Evolutionary conservation across 75 land plant genomes (phyloP).

Genomic region (Cupressus sempervirens): DNA sequence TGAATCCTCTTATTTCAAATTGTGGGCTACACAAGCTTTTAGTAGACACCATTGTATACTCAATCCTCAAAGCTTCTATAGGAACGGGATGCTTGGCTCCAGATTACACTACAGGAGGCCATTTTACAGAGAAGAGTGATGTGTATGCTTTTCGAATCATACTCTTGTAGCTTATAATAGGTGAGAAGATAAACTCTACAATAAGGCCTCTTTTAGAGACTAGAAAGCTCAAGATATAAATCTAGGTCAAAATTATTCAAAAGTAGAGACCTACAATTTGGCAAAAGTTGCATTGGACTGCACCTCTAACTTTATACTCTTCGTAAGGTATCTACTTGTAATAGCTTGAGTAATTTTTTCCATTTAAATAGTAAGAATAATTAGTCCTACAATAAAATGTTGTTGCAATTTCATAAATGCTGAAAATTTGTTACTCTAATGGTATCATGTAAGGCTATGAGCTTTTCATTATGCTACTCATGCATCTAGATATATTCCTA

Average conservation of each 20-base stretch:
- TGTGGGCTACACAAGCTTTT: conserved; percentile 70
- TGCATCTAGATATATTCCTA: too few relatives aligned
- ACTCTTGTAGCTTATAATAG: conserved; percentile 67
- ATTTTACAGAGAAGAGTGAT: conserved; percentile 70
- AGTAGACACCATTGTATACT: conserved; percentile 73
- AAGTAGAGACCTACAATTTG: conserved; percentile 50
- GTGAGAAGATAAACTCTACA: conserved; percentile 35
- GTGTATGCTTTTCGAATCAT: conserved; percentile 84
- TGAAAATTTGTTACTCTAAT: too few relatives aligned
- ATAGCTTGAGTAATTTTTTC: too few relatives aligned
- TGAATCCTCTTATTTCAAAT: conserved; percentile 57
- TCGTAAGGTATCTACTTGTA: too few relatives aligned
- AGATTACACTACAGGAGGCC: conserved; percentile 63
- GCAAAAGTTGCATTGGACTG: conserved; percentile 57
- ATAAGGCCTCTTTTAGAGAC: conserved; percentile 32
- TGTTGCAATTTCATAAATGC: too few relatives aligned
- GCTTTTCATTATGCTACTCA: too few relatives aligned
- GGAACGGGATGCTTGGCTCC: conserved; percentile 88
- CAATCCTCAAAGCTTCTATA: conserved; percentile 67
- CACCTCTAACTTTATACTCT: too few relatives aligned
- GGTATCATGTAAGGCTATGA: too few relatives aligned
- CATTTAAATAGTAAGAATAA: too few relatives aligned
- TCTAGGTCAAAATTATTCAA: conserved; percentile 47
- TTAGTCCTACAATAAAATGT: too few relatives aligned
- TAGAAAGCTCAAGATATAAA: conserved; percentile 41